Base-by-base conservation (phyloP, 805 yeast species). In the Starmerella vitae region DNA sequence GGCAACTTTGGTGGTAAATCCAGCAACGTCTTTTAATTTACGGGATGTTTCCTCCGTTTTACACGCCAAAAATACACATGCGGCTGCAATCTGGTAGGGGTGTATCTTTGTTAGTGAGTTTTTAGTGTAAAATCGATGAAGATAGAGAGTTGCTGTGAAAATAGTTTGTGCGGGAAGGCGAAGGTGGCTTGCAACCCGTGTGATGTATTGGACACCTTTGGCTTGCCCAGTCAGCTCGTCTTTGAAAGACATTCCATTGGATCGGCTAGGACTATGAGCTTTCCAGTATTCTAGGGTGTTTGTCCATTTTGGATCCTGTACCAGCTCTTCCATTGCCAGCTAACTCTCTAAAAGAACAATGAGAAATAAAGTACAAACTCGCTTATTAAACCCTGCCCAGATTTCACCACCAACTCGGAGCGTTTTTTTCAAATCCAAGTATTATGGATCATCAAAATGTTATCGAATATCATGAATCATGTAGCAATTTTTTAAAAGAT, bases 41-140 rank as follows among this genome's bases (percentile, higher is more conserved):
- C 77, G 59, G 25, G 66, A 61, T 22, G 71, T 62, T 40, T 72
- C 78, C 38, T 71, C 74, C 6, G 70, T 63, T 43, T 72, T 72
- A 38, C 71, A 62, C 3, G 75, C 75, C 20, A 72, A 54, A 46
- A 72, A 72, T 14, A 72, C 46, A 22, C 69, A 55, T 2, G 74
- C 64, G 1, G 71, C 73, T 0, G 67, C 75, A 6, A 66, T 58
- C 42, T 72, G 73, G 45, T 65, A 72, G 37, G 65, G 64, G 42
- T 70, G 76, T 44, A 58, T 58, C 31, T 58, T 52, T 29, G 56
- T 54, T 36, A 70, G 47, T 26, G 69, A 64, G 38, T 58, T 54
- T 20, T 71, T 55, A 65, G 67, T 64, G 49, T 70, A 72, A 51
- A 70, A 72, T 36, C 78, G 56, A 43, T 72, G 77, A 38, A 71